Evolutionary conservation across 352 stramenopile species (phyloP).

Genomic region (Pythium aphanidermatum): DNA sequence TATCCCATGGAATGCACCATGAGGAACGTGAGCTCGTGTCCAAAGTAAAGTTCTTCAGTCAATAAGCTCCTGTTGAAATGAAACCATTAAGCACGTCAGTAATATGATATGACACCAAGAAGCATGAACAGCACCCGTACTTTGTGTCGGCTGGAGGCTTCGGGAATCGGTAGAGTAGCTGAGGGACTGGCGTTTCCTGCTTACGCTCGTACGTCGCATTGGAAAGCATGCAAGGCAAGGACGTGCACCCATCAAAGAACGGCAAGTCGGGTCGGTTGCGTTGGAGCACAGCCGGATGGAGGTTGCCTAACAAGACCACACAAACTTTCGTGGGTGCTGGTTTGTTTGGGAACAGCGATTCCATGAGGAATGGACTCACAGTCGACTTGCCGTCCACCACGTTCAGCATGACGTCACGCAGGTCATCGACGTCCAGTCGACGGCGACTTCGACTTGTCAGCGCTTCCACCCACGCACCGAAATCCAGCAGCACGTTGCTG

Average conservation of each 20-base stretch:
- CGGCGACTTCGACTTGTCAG: slow-evolving; percentile 25
- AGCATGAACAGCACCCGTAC: slow-evolving; percentile 18
- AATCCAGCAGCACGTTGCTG: slow-evolving; percentile 70
- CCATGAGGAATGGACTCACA: slow-evolving; percentile 54
- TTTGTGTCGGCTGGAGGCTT: slow-evolving; percentile 54
- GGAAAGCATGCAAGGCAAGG: slow-evolving; percentile 55
- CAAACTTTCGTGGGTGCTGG: slow-evolving; percentile 56
- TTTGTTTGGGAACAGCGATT: slow-evolving; percentile 35
- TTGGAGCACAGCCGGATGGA: slow-evolving; percentile 68
- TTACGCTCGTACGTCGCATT: slow-evolving; percentile 48
- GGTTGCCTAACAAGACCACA: slow-evolving; percentile 55
- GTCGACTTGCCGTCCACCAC: slow-evolving; percentile 23
- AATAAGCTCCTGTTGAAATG: slow-evolving; percentile 28
- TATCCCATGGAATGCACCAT: slow-evolving; percentile 69
- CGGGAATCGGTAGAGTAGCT: slow-evolving; percentile 70
- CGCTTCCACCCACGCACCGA: slow-evolving; percentile 61
- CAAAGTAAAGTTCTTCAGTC: slow-evolving; percentile 63
- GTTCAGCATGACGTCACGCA: slow-evolving; percentile 56
- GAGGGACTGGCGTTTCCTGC: slow-evolving; percentile 49
- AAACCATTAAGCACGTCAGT: neutral
- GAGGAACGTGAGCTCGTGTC: slow-evolving; percentile 75
- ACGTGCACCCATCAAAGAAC: slow-evolving; percentile 75
- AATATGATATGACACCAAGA: neutral
- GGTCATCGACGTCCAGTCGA: slow-evolving; percentile 49
- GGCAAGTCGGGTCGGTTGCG: slow-evolving; percentile 52